Evolutionary conservation across 129 eudicot genomes (phyloP).

Genomic region (Solidago caesia): DNA sequence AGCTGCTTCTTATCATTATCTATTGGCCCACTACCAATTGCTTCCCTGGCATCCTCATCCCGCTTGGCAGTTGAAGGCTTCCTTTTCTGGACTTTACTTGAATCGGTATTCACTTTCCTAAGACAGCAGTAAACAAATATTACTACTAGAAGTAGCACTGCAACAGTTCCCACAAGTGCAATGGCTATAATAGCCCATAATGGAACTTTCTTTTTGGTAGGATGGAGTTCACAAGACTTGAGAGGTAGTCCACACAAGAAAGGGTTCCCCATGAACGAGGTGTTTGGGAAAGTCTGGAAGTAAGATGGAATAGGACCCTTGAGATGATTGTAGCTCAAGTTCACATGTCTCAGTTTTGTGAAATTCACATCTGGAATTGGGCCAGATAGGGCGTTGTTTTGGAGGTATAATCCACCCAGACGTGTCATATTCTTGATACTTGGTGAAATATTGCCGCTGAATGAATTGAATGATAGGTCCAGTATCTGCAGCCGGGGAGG

Average conservation of each 20-base stretch:
- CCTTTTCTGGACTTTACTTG: slow-evolving; percentile 33
- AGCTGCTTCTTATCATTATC: slow-evolving; percentile 19
- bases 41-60: slow-evolving; percentile 54
- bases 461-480: slow-evolving; percentile 67
- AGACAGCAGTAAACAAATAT: slow-evolving; percentile 36
- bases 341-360: slow-evolving; percentile 46
- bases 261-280: slow-evolving; percentile 66
- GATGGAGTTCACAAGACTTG: slow-evolving; percentile 36
- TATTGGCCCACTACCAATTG: slow-evolving; percentile 53
- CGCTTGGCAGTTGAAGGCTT: slow-evolving; percentile 46
- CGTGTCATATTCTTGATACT: slow-evolving; percentile 51
- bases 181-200: slow-evolving; percentile 49
- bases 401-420: slow-evolving; percentile 50
- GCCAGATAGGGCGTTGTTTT: slow-evolving; percentile 66
- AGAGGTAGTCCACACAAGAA: slow-evolving; percentile 68
- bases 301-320: slow-evolving; percentile 63
- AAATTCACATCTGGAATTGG: slow-evolving; percentile 50
- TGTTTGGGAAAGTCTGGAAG: slow-evolving; percentile 44
- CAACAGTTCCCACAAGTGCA: slow-evolving; percentile 47
- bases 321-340: slow-evolving; percentile 59
- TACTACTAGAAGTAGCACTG: slow-evolving; percentile 37
- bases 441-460: slow-evolving; percentile 55
- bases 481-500: slow-evolving; percentile 49
- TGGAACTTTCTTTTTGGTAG: slow-evolving; percentile 48
- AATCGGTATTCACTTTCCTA: slow-evolving; percentile 34